Conservation (phyloP, 192 early-diverging fungal species). For the Coemansia sp. region DNA sequence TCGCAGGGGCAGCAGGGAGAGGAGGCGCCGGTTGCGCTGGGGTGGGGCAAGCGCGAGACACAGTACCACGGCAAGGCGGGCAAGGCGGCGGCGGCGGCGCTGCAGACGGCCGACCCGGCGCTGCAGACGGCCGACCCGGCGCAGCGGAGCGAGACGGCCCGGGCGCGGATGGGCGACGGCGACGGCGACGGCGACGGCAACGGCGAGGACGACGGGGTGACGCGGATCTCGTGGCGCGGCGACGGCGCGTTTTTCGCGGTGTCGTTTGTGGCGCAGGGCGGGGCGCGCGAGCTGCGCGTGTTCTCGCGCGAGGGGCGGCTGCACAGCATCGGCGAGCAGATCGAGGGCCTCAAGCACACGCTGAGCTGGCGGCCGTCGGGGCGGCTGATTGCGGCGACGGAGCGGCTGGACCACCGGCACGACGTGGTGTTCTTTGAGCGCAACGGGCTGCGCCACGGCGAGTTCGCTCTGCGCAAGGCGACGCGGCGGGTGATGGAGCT, state of each 20-base stretch:
- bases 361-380: conserved; percentile 84
- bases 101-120: conserved; percentile 9
- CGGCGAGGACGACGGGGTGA: conserved; percentile 61
- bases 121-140: conserved; percentile 31
- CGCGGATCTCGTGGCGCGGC: conserved; percentile 86
- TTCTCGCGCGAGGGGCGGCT: conserved; percentile 87
- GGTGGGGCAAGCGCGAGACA: conserved; percentile 96
- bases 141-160: conserved; percentile 42
- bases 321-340: conserved; percentile 75
- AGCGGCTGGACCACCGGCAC: conserved; percentile 73
- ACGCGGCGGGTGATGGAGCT: conserved; percentile 46
- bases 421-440: conserved; percentile 92
- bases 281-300: conserved; percentile 56
- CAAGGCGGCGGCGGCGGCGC: conserved; percentile 43
- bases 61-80: conserved; percentile 92
- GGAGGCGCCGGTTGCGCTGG: conserved; percentile 75
- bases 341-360: conserved; percentile 72
- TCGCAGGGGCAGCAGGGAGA: conserved; percentile 67
- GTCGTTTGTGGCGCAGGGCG: conserved; percentile 63
- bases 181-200: too few species aligned
- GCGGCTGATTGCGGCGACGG: conserved; percentile 78
- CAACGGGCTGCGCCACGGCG: conserved; percentile 92
- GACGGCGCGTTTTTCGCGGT: conserved; percentile 83
- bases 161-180: conserved; percentile 53
- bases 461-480: conserved; percentile 70